Evolutionary conservation across 352 stramenopile species (phyloP).

Genomic region (Globisporangium lucens): DNA sequence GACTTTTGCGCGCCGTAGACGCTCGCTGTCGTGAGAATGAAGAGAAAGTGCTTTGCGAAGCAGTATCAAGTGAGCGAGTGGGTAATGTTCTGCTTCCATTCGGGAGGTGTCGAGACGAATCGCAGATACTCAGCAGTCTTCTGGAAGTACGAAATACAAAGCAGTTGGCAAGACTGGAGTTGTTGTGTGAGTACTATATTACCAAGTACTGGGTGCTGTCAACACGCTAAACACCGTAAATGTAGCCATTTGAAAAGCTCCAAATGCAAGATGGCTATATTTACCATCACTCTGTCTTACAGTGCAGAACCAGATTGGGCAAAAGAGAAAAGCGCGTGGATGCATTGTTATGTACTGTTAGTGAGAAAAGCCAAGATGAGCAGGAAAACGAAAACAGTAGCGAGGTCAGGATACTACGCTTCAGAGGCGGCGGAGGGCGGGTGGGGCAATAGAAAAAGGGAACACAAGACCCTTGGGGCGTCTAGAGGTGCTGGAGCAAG

Average conservation of each 20-base stretch:
- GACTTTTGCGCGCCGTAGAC: conserved; percentile 39
- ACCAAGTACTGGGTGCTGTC: too few species aligned
- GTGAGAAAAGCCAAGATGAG: neutral
- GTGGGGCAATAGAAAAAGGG: neutral
- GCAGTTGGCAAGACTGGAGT: too few species aligned
- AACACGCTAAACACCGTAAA: too few species aligned
- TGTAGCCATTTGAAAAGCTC: neutral
- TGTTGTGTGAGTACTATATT: too few species aligned
- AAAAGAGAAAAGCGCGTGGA: neutral
- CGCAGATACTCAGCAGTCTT: neutral
- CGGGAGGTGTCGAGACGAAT: neutral
- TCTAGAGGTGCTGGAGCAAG: conserved; percentile 15
- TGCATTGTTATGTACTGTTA: neutral
- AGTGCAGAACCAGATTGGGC: neutral
- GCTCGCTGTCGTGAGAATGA: neutral
- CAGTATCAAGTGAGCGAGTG: neutral
- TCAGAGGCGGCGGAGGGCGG: neutral
- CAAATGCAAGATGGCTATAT: too few species aligned
- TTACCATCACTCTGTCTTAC: too few species aligned
- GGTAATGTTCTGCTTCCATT: neutral
- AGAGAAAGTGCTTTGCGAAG: neutral
- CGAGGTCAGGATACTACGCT: neutral
- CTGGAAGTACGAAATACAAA: too few species aligned
- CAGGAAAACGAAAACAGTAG: neutral
- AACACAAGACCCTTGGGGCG: neutral